phyloP scores from a whole-genome alignment of 163 green algal species.

The Volvox carteri region DNA sequence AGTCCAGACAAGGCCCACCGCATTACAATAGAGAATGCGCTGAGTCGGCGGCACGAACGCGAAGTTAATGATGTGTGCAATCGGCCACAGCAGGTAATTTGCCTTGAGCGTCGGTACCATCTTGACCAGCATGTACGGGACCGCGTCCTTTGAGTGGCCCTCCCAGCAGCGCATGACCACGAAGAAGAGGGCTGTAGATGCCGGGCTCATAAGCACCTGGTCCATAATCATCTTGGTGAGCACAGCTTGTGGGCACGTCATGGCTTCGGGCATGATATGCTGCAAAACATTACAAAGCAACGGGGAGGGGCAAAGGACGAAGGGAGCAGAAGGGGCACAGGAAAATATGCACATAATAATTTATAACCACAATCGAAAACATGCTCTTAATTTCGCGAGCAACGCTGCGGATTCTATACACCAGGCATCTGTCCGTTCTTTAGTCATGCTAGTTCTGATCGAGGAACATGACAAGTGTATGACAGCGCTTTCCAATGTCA shows the following conservation, averaged over 20 bases:
- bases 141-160: conserved; percentile 48
- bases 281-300: conserved; percentile 26
- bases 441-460: too few relatives aligned
- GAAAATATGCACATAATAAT: too few relatives aligned
- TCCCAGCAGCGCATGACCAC: conserved; percentile 66
- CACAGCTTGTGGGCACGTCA: conserved; percentile 65
- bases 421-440: too few relatives aligned
- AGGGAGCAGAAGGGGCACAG: too few relatives aligned
- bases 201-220: conserved; percentile 74
- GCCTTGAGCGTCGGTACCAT: conserved; percentile 60
- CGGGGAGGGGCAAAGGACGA: not conserved
- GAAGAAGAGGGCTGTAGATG: conserved; percentile 76
- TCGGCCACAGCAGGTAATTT: conserved; percentile 78
- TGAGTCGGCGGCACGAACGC: conserved; percentile 77
- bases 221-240: conserved; percentile 76
- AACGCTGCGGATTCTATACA: not conserved
- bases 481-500: not conserved
- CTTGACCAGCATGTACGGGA: conserved; percentile 44
- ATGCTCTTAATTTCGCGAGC: not conserved
- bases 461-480: too few relatives aligned
- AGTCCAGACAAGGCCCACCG: conserved; percentile 66
- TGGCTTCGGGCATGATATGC: conserved; percentile 60
- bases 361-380: too few relatives aligned
- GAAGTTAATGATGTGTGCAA: conserved; percentile 88
- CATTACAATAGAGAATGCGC: conserved; percentile 83